These are phyloP conservation scores for Trichophyton simii DNA, from an alignment of 2,329 filamentous ascomycete genomes.

Conservation along the genomic window DNA sequence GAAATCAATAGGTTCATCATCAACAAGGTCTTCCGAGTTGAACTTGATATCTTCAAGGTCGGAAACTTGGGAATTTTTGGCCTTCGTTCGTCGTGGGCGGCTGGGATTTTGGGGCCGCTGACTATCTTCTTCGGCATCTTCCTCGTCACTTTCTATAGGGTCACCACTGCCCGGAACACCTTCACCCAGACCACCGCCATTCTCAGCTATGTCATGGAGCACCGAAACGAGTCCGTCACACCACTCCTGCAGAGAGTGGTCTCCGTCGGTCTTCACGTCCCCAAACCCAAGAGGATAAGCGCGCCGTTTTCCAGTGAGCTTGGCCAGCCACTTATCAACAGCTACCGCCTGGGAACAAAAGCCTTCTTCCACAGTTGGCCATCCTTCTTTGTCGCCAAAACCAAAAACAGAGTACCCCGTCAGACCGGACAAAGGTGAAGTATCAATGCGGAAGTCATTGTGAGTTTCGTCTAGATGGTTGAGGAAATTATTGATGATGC, in stretches of 20 bases:
- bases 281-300: conserved; percentile 82
- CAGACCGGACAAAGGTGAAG: conserved; percentile 61
- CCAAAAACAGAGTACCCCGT: conserved; percentile 90
- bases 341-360: conserved; percentile 89
- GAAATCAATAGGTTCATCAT: conserved; percentile 65
- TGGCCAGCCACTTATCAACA: conserved; percentile 94
- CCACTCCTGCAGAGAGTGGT: conserved; percentile 63
- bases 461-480: conserved; percentile 84
- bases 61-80: conserved; percentile 42
- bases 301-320: conserved; percentile 70
- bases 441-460: conserved; percentile 93
- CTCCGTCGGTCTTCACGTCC: conserved; percentile 65
- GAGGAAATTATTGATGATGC: conserved; percentile 75
- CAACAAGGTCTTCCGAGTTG: conserved; percentile 18
- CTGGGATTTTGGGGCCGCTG: conserved; percentile 41
- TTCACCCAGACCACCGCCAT: conserved; percentile 45
- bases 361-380: conserved; percentile 80
- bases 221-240: conserved; percentile 58
- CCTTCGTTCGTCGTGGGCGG: conserved; percentile 29
- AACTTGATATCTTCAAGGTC: conserved; percentile 73
- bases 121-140: conserved; percentile 59
- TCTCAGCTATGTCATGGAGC: conserved; percentile 45
- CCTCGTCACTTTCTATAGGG: conserved; percentile 71
- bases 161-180: conserved; percentile 70
- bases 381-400: conserved; percentile 79